A percentile compares a stretch with the other conserved stretches of the same genome.
Conservation (phyloP, 345 rosid genomes). For the Populus pruinosa region DNA sequence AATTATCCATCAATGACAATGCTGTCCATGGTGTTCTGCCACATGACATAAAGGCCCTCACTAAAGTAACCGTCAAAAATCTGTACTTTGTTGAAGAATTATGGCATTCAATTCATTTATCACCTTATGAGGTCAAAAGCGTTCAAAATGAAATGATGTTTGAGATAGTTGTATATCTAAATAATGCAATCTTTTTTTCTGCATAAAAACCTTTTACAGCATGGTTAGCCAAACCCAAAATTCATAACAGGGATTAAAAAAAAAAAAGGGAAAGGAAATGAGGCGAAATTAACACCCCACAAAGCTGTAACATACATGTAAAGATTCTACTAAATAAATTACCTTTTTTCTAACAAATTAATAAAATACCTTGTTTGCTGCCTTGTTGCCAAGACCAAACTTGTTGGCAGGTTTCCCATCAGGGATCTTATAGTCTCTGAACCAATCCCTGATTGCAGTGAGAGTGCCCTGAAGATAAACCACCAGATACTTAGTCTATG, state of each 20-base stretch:
- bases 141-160: not conserved
- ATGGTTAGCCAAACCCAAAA: not conserved
- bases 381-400: conserved; percentile 91
- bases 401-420: conserved; percentile 98
- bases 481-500: not conserved
- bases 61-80: not conserved
- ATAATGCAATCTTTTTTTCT: not conserved
- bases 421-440: conserved; percentile 93
- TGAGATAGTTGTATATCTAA: not conserved
- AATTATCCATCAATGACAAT: not conserved
- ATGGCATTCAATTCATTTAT: not conserved
- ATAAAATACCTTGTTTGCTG: conserved; percentile 71
- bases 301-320: not conserved
- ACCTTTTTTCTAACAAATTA: not conserved
- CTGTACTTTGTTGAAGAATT: not conserved
- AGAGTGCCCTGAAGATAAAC: conserved; percentile 68
- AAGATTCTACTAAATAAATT: not conserved
- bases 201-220: not conserved
- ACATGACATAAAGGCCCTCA: not conserved
- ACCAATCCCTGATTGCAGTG: conserved; percentile 88
- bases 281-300: not conserved
- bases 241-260: not conserved
- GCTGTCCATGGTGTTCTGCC: not conserved
- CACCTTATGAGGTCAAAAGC: not conserved
- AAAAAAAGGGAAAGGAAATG: not conserved